Evolutionary conservation across 192 early-diverging fungal species (phyloP).

Genomic region (Linnemannia exigua): DNA sequence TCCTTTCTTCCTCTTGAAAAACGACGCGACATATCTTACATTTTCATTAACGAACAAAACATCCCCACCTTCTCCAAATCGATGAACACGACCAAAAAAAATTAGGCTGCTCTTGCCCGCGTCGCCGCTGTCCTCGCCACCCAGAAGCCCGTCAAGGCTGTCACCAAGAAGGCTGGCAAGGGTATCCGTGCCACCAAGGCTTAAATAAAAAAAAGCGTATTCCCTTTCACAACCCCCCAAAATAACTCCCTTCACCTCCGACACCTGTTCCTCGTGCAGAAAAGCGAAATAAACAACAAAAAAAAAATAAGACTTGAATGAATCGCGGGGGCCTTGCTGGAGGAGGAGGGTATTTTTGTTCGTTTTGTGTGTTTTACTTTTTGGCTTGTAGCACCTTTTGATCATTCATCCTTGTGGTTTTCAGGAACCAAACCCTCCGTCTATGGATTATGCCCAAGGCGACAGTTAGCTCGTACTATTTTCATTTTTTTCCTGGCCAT

Average conservation of each 20-base stretch:
- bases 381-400: too few species aligned
- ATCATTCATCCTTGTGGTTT: too few species aligned
- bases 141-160: conserved; percentile 73
- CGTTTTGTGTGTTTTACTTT: neutral
- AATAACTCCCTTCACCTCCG: neutral
- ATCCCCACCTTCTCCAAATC: neutral
- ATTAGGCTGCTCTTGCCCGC: conserved; percentile 81
- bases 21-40: neutral
- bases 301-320: neutral
- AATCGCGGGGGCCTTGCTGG: conserved; percentile 32
- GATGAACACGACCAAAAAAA: neutral
- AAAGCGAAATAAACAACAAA: conserved; percentile 1
- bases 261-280: conserved; percentile 2
- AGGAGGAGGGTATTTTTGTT: neutral
- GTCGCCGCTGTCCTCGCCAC: conserved; percentile 73
- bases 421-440: too few species aligned
- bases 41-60: neutral
- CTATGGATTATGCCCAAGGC: too few species aligned
- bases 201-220: conserved; percentile 23
- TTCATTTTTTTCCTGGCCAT: too few species aligned
- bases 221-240: neutral
- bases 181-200: conserved; percentile 68
- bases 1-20: neutral
- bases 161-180: conserved; percentile 71
- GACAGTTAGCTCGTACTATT: too few species aligned